phyloP scores from a whole-genome alignment of 2,329 filamentous ascomycete species.

The Zymoseptoria crescenta region DNA sequence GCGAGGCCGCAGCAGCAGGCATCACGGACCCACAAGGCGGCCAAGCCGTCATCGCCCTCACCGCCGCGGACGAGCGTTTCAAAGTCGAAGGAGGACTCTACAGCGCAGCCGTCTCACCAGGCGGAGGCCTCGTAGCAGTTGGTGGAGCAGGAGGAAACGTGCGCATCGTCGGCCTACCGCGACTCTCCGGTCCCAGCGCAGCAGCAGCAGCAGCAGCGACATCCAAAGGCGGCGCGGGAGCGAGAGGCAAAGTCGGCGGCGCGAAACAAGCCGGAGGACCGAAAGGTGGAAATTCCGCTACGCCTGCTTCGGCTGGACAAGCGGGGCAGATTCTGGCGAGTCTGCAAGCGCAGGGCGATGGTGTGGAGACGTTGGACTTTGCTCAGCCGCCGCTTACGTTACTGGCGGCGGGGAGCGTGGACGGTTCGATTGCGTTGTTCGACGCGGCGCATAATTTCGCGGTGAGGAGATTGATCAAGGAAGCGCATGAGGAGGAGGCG shows the following conservation, averaged over 20 bases:
- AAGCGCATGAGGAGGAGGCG: constrained; percentile 78
- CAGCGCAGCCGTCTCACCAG: constrained; percentile 75
- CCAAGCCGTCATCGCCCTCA: constrained; percentile 67
- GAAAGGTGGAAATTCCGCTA: constrained; percentile 34
- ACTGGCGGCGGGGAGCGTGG: constrained; percentile 56
- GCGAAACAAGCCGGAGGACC: constrained; percentile 36
- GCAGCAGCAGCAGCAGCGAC: constrained; percentile 30
- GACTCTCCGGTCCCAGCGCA: constrained; percentile 36
- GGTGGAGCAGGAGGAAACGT: constrained; percentile 84
- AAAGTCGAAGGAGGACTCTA: constrained; percentile 85
- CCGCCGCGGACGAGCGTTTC: constrained; percentile 78
- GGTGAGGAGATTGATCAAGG: constrained; percentile 70
- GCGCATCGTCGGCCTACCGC: constrained; percentile 75
- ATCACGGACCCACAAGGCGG: constrained; percentile 43
- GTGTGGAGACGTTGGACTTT: constrained; percentile 70
- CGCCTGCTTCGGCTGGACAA: constrained; percentile 42
- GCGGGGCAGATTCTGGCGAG: constrained; percentile 71
- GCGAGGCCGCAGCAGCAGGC: constrained; percentile 61
- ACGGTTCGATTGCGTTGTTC: constrained; percentile 70
- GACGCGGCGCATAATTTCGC: constrained; percentile 82
- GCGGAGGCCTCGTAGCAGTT: constrained; percentile 69
- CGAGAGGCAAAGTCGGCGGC: constrained; percentile 43
- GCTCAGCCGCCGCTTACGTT: constrained; percentile 53
- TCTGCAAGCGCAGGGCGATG: constrained; percentile 68
- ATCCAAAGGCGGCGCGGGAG: constrained; percentile 35